Conservation (phyloP, 441 rosid genomes). For the Jatropha multifida region DNA sequence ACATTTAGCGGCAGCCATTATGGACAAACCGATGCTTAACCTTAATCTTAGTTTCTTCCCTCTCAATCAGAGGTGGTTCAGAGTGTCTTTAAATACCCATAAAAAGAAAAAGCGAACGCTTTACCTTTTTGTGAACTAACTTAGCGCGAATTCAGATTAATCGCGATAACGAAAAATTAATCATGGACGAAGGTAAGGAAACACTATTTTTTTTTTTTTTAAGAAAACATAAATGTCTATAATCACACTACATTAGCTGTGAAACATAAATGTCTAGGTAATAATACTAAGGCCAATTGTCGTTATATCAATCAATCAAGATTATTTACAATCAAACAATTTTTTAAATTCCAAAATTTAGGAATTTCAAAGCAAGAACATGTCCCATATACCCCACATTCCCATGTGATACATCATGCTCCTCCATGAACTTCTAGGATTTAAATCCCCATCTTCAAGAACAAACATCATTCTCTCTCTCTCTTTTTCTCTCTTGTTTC, state of each 20-base stretch:
- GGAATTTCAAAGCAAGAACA: constrained; percentile 13
- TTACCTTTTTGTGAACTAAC: too few relatives aligned
- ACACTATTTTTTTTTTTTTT: too few relatives aligned
- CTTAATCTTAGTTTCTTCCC: too few relatives aligned
- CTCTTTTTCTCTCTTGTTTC: neutral
- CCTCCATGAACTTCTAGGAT: constrained; percentile 1
- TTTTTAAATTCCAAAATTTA: constrained; percentile 9
- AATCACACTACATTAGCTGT: neutral
- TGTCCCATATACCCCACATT: constrained; percentile 8
- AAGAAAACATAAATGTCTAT: too few relatives aligned
- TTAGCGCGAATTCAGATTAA: too few relatives aligned
- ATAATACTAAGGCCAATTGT: neutral
- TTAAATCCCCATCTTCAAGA: neutral
- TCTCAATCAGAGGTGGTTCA: too few relatives aligned
- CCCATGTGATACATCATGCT: constrained; percentile 4
- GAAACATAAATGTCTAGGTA: neutral
- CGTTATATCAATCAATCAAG: constrained; percentile 15
- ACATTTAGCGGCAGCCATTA: neutral
- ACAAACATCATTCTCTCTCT: neutral
- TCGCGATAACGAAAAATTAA: too few relatives aligned
- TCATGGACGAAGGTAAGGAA: too few relatives aligned
- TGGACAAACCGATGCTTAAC: neutral
- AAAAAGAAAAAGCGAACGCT: too few relatives aligned
- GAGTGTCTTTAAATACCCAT: too few relatives aligned
- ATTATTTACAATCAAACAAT: neutral